Base-by-base conservation (phyloP, 2,329 filamentous ascomycete species). In the Aspergillus ustus region DNA sequence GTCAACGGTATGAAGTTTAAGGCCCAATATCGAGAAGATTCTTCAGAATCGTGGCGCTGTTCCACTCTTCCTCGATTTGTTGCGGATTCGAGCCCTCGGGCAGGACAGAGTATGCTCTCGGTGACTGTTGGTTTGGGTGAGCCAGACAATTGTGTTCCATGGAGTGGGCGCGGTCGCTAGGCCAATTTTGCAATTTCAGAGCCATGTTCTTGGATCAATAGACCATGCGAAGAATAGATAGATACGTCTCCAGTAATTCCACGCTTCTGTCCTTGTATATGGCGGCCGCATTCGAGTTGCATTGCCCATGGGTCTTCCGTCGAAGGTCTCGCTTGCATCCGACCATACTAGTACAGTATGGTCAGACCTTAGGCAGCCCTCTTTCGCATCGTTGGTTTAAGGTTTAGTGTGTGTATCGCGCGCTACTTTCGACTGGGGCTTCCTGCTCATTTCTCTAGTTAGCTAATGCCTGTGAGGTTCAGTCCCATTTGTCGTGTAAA, bases 381-480 rank as follows among this genome's bases (percentile, higher is more conserved):
- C 20, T 45, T 25, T 45, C 34, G 2, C 25, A 37, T 46, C 37
- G 49, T 46, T 28, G 22, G 28, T 52, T 59, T 46, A 52, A 59
- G 37, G 37, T 54, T 54, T 54, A 45, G 55, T 57, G 56, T 65
- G 52, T 60, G 34, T 9, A n/a, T 52, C 17, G 29, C 49, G 49
- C 49, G 19, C 29, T n/a, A 4, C 37, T 40, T n/a, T 15, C 25
- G 34, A 57, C 52, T 54, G 19, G 40, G 56, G 40, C 11, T 53
- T 52, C 28, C 52, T 61, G 15, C 19, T 40, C 8, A 48, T 45
- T 49, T 62, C 59, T 49, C 46, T 44, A 15, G 48, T 56, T 58
- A 46, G 48, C 51, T 57, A 34, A 28, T 52, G 22, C 20, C 34
- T 25, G 29, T 44, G 50, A 52, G 49, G 29, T 55, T 34, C 37